phyloP scores from a whole-genome alignment of 2,329 filamentous ascomycete species.

The Aureobasidium sp. region DNA sequence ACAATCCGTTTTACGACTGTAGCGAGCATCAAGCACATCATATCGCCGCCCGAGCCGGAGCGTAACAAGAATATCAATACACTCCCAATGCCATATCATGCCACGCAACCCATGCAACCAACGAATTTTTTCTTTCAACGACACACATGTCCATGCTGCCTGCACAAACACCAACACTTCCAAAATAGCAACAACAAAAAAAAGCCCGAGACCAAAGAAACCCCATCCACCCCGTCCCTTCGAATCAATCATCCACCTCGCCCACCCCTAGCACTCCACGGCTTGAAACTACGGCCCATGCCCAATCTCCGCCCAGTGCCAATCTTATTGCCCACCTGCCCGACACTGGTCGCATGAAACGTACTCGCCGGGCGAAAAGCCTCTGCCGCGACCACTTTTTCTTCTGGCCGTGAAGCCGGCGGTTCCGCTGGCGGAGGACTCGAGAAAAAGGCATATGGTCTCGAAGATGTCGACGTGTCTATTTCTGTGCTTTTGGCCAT shows the following conservation, averaged over 20 bases:
- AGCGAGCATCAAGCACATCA: no score
- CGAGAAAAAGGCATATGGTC: constrained; percentile 44
- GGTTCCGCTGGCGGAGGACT: constrained; percentile 35
- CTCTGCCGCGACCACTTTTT: constrained; percentile 1
- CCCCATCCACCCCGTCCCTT: not conserved
- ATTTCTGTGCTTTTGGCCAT: no score
- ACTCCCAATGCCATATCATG: no score
- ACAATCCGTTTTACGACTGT: no score
- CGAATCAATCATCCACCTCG: not conserved
- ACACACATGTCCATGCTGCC: no score
- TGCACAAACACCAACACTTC: no score
- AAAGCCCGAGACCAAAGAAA: not conserved
- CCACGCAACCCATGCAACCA: no score
- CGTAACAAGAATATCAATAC: no score
- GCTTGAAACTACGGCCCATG: constrained; percentile 43
- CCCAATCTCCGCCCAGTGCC: constrained; percentile 39
- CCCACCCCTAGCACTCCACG: constrained; percentile 36
- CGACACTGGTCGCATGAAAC: constrained; percentile 40
- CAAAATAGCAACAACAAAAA: not conserved
- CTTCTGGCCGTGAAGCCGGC: constrained; percentile 19
- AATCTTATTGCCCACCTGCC: constrained; percentile 24
- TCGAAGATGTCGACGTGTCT: constrained; percentile 23
- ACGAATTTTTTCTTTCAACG: no score
- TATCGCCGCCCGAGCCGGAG: no score
- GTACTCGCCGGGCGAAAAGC: constrained; percentile 34